Evolutionary conservation across 1,139 yeast species (phyloP), one percentile per base, ranked within the genome.

Genomic region (Blastobotrys capitulatus): DNA sequence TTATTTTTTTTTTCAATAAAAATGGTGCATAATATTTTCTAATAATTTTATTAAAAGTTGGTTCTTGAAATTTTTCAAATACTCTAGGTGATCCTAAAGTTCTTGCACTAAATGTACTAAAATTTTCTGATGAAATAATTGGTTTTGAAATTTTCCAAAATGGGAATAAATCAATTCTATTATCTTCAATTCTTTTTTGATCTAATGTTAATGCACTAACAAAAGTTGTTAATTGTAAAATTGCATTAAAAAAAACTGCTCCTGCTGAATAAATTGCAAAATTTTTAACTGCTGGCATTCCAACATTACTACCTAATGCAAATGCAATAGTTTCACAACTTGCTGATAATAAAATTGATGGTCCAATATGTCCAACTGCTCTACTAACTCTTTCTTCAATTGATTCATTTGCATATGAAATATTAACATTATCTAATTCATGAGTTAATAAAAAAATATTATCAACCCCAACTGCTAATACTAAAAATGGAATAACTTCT

Each of bases 251-350:
- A 13, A 83, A 63, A 1, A 92, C 83, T 0, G 97, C 94, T 12
- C 90, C 86, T 0, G 96, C 94, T 13, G 96, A 86, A 62, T 87
- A 92, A 25, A 83, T 70, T 0, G 98, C 97, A 73, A 92, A 92
- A 65, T 90, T 92, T 55, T 83, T 77, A 8, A 90, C 97, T 0
- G 97, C 97, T 2, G 97, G 97, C 97, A 90, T 92, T 16, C 82
- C 77, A 6, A 92, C 97, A 7, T 74, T 68, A 0, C 95, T 75
- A 0, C 96, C 96, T 42, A 92, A 71, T 9, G 81, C 68, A 62
- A 92, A 89, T 63, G 96, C 86, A 6, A 82, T 71, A 8, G 83
- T 74, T 60, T 92, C 97, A 47, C 92, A 78, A 0, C 81, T 57
- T 0, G 95, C 82, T 49, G 96, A 84, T 20, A 87, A 72, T 22